Percentiles rank a stretch among this genome's conserved stretches.
These are phyloP conservation scores for Vicia sativa DNA, from an alignment of 306 rosid genomes.

Conservation along the genomic window DNA sequence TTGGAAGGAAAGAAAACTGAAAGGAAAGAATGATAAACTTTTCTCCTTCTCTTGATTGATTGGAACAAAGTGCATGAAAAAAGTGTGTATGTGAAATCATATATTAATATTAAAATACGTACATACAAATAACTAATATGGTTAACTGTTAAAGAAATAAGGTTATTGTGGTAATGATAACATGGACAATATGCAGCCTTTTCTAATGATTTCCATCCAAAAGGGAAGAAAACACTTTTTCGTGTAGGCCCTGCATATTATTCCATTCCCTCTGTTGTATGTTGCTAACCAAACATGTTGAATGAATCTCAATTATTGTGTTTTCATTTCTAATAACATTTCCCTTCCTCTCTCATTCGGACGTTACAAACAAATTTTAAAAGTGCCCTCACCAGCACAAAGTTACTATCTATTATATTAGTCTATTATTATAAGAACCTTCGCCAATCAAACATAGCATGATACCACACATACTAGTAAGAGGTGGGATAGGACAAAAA, in stretches of 20 bases:
- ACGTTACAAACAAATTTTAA: background rate
- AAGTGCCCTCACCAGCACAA: conserved; percentile 9
- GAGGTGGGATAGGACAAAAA: background rate
- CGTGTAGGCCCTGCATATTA: background rate
- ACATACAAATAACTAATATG: background rate
- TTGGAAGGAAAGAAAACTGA: background rate
- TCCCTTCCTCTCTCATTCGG: background rate
- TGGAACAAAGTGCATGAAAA: background rate
- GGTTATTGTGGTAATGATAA: background rate
- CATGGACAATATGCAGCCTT: background rate
- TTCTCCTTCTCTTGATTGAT: background rate
- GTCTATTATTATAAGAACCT: conserved; percentile 3
- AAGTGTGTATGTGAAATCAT: background rate
- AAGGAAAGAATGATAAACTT: background rate
- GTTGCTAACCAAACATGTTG: background rate
- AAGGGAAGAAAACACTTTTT: background rate
- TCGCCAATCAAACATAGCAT: background rate
- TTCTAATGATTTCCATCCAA: conserved; percentile 4
- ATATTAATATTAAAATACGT: background rate
- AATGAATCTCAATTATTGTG: background rate
- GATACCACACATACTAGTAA: conserved; percentile 1
- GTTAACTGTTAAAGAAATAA: background rate
- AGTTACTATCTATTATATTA: background rate
- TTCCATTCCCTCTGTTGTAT: background rate
- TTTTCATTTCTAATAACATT: background rate